Evolutionary conservation across 768 basidiomycete genomes (phyloP), one percentile per base, ranked within the genome.

Genomic region (Pseudohyphozyma bogoriensis): DNA sequence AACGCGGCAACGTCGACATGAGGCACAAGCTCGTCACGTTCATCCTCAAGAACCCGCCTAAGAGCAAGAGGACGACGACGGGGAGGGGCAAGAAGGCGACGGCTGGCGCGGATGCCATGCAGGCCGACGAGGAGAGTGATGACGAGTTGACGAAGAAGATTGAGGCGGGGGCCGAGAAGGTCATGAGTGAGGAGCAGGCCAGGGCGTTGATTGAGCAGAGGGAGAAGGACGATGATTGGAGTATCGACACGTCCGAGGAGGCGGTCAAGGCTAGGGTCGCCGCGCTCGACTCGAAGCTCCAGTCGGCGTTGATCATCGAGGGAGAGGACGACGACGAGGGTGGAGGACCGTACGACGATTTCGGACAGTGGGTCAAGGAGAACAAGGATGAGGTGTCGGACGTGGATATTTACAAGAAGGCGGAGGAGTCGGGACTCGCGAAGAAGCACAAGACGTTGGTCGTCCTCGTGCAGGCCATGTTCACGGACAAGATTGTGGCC

Each of bases 21-120:
- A 81, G 90, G 37, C 93, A 97, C 78, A 95, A 92, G 76, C 81
- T 99, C 62, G 86, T 85, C 45, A 90, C 92, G 1, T 99, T 89
- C 79, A 95, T 99, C 73, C 71, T 96, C 71, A 95, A 92, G 79
- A 99, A 99, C 74, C 95, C 95, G 45, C 93, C 92, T 55, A 85
- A 87, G 77, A 87, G 85, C 69, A 78, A 82, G 56, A 86, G 84
- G 78, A 80, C 79, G 70, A 75, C 74, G 50, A n/a, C n/a, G n/a
- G 76, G 73, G 65, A 75, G 74, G 68, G 70, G 63, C 36, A 75
- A 74, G 69, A 69, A 71, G 55, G 65, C 62, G 20, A 56, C 40
- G 29, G 62, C 61, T 10, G 68, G 67, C n/a, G 71, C 69, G 29
- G 71, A 68, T 47, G 63, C 63, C 61, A 65, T 66, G 64, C 63